Conservation (phyloP, 108 stramenopile species). For the Cyclotella kingstonii region DNA sequence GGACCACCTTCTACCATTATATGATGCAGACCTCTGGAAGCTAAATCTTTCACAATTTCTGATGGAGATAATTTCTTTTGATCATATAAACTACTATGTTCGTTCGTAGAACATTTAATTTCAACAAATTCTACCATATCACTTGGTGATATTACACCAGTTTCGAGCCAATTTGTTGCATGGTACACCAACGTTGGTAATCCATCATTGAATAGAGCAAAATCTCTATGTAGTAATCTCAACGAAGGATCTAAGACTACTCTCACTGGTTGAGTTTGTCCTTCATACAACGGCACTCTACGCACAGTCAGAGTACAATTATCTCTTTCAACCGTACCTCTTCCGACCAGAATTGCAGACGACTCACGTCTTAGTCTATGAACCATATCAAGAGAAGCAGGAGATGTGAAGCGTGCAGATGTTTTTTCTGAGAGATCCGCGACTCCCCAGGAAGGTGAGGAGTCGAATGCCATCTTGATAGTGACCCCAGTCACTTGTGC, state of each 20-base stretch:
- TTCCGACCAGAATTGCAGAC: constrained; percentile 74
- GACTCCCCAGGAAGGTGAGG: constrained; percentile 50
- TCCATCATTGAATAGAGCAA: constrained; percentile 59
- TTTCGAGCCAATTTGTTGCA: too few species aligned
- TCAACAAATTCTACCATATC: constrained; percentile 28
- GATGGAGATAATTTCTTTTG: constrained; percentile 35
- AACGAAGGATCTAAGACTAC: constrained; percentile 71
- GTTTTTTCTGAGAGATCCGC: constrained; percentile 53
- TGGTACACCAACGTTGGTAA: constrained; percentile 59
- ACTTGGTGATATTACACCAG: background rate
- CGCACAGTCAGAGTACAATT: constrained; percentile 73
- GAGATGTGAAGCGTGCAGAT: constrained; percentile 74
- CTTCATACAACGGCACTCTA: constrained; percentile 41
- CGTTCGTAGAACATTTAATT: constrained; percentile 5
- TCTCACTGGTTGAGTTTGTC: constrained; percentile 56
- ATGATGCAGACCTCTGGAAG: constrained; percentile 49
- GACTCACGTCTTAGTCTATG: constrained; percentile 70
- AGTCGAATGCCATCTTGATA: constrained; percentile 80
- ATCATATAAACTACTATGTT: background rate
- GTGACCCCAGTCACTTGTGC: constrained; percentile 69
- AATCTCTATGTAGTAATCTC: constrained; percentile 42
- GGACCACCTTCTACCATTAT: constrained; percentile 88
- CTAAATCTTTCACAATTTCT: constrained; percentile 41
- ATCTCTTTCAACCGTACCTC: constrained; percentile 68
- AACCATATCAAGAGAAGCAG: constrained; percentile 74